Evolutionary conservation across 768 basidiomycete genomes (phyloP), one percentile per base, ranked within the genome.

Genomic region (Sistotremastrum niveocremeum): DNA sequence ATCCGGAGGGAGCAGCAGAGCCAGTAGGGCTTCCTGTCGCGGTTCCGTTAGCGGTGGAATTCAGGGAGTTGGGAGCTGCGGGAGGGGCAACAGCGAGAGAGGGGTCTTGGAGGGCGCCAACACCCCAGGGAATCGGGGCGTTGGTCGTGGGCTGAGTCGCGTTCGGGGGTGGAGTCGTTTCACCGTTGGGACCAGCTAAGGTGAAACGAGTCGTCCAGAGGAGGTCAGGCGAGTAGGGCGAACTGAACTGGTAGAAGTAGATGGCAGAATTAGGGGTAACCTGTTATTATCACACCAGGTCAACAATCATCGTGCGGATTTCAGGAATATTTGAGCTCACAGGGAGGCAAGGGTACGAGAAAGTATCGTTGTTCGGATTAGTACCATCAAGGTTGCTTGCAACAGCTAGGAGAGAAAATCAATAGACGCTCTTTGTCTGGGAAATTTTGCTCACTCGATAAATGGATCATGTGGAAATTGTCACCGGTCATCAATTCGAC

Each of bases 401-500:
- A 41, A 88, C 73, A 50, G 77, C 86, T 88, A 55, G 29, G 20
- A 40, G 49, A 46, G 48, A 40, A 34, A n/a, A 46, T 34, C 12
- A 34, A 35, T 5, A 12, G 38, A 5, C 41, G 35, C 12, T 11
- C 41, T 4, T 12, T 20, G 39, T 51, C 30, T 46, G 37, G 33
- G 34, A 40, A 35, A 29, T 41, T 20, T n/a, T 7, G 66, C 79
- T 49, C 51, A 85, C 83, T 76, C 8, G 77, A 74, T 47, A 88
- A 51, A 53, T 69, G 72, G 37, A 76, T 56, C 84, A 88, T 88
- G 36, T 69, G 51, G 43, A 70, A 61, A 64, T 90, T 88, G 56
- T 70, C 57, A 4, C 86, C 87, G 1, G 81, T 79, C 84, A 85
- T 88, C 59, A 89, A 73, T 58, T 85, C 67, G 47, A 90, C 83